Evolutionary conservation across 495 filamentous ascomycete species (phyloP).

Genomic region (Polyplosphaeria fusca): DNA sequence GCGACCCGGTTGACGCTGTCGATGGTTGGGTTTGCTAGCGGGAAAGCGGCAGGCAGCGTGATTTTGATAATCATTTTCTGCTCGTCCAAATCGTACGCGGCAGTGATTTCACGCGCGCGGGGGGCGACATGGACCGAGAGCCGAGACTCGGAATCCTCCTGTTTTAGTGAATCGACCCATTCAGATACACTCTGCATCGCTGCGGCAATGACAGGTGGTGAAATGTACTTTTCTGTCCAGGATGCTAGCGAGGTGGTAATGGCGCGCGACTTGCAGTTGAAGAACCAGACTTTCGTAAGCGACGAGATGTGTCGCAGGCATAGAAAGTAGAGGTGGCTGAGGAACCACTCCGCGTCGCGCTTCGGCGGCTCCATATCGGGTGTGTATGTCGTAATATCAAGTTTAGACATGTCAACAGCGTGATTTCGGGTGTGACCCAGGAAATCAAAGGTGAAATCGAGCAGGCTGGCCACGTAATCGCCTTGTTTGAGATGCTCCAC

Average conservation of each 20-base stretch:
- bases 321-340: slow-evolving; percentile 83
- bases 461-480: slow-evolving; percentile 62
- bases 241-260: slow-evolving; percentile 68
- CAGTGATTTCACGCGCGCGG: slow-evolving; percentile 68
- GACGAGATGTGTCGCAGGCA: slow-evolving; percentile 69
- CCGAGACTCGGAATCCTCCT: slow-evolving; percentile 64
- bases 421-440: slow-evolving; percentile 68
- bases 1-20: slow-evolving; percentile 75
- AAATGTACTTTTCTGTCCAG: slow-evolving; percentile 85
- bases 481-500: slow-evolving; percentile 69
- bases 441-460: slow-evolving; percentile 77
- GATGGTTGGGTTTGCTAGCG: slow-evolving; percentile 73
- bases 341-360: slow-evolving; percentile 72
- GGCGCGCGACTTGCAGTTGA: slow-evolving; percentile 69
- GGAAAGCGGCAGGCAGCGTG: slow-evolving; percentile 73
- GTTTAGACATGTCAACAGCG: slow-evolving; percentile 63
- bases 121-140: slow-evolving; percentile 69
- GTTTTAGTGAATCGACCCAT: slow-evolving; percentile 58
- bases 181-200: slow-evolving; percentile 65
- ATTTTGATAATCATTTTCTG: slow-evolving; percentile 75
- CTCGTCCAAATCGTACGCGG: slow-evolving; percentile 83
- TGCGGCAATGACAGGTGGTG: slow-evolving; percentile 71
- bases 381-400: slow-evolving; percentile 68
- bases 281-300: slow-evolving; percentile 84
- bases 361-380: slow-evolving; percentile 54